Evolutionary conservation across 805 yeast genomes (phyloP).

Genomic region (Zygotorulaspora chibaensis): DNA sequence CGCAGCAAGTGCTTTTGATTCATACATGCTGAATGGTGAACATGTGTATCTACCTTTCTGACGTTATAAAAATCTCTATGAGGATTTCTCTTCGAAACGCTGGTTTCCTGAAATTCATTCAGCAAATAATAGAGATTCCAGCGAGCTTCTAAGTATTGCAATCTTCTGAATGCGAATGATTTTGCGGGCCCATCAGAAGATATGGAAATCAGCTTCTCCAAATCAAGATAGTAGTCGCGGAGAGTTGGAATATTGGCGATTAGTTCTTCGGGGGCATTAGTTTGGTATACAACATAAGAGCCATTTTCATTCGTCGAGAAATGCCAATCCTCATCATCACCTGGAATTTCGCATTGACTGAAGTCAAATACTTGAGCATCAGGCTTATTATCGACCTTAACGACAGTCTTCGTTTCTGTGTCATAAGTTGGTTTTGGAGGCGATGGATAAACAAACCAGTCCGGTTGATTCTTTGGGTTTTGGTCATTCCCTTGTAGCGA

Average conservation of each 20-base stretch:
- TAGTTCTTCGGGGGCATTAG: slow-evolving; percentile 32
- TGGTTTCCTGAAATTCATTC: slow-evolving; percentile 89
- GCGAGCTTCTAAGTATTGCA: slow-evolving; percentile 91
- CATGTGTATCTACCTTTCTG: slow-evolving; percentile 67
- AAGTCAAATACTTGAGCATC: slow-evolving; percentile 43
- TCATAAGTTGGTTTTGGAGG: slow-evolving; percentile 93
- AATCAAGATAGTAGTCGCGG: slow-evolving; percentile 78
- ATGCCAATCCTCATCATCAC: slow-evolving; percentile 49
- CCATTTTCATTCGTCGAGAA: slow-evolving; percentile 56
- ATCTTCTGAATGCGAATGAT: slow-evolving; percentile 89
- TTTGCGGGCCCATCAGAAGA: slow-evolving; percentile 95
- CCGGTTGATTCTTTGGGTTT: slow-evolving; percentile 76
- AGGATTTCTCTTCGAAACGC: slow-evolving; percentile 86
- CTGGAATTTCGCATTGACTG: slow-evolving; percentile 42
- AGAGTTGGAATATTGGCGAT: slow-evolving; percentile 72
- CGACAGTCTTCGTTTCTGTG: slow-evolving; percentile 50
- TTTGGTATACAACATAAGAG: slow-evolving; percentile 57
- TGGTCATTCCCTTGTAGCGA: slow-evolving; percentile 70
- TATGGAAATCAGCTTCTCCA: slow-evolving; percentile 65
- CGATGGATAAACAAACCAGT: slow-evolving; percentile 83
- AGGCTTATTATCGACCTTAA: slow-evolving; percentile 38
- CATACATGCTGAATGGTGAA: slow-evolving; percentile 99
- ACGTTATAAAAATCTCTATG: slow-evolving; percentile 68
- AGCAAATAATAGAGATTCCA: slow-evolving; percentile 88
- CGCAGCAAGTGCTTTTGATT: slow-evolving; percentile 94